A percentile compares a stretch with the other conserved stretches of the same genome.
Conservation (phyloP, 371 early-diverging fungal genomes). For the Lichtheimia corymbifera region DNA sequence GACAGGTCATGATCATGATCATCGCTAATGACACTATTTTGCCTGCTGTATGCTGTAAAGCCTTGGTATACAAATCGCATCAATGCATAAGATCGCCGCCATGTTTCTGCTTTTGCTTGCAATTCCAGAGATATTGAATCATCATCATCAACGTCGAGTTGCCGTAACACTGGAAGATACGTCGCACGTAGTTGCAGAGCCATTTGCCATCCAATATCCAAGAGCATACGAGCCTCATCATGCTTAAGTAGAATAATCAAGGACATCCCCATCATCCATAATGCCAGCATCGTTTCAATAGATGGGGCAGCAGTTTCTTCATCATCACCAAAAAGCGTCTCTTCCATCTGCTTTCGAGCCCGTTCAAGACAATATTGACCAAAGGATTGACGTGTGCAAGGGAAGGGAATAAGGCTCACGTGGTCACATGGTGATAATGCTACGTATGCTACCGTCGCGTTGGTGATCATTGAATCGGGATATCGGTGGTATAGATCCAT, state of each 20-base stretch:
- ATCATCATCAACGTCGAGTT: background rate
- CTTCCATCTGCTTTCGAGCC: background rate
- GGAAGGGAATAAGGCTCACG: background rate
- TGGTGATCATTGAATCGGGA: background rate
- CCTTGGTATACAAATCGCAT: background rate
- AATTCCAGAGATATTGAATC: background rate
- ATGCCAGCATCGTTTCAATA: background rate
- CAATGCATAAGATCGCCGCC: background rate
- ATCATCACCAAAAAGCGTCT: background rate
- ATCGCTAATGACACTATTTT: background rate
- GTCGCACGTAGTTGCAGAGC: background rate
- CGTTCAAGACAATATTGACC: background rate
- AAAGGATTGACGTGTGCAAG: background rate
- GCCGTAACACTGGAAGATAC: background rate
- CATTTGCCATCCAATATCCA: background rate
- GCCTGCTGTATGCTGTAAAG: background rate
- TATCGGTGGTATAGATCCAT: background rate
- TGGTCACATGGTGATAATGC: background rate
- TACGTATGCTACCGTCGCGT: background rate
- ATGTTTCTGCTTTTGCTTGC: background rate
- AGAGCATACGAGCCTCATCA: background rate
- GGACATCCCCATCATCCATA: background rate
- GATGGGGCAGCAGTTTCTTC: background rate
- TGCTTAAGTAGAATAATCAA: background rate
- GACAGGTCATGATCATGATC: background rate